Conservation (phyloP, 2,329 filamentous ascomycete genomes). For the Biscogniauxia marginata region DNA sequence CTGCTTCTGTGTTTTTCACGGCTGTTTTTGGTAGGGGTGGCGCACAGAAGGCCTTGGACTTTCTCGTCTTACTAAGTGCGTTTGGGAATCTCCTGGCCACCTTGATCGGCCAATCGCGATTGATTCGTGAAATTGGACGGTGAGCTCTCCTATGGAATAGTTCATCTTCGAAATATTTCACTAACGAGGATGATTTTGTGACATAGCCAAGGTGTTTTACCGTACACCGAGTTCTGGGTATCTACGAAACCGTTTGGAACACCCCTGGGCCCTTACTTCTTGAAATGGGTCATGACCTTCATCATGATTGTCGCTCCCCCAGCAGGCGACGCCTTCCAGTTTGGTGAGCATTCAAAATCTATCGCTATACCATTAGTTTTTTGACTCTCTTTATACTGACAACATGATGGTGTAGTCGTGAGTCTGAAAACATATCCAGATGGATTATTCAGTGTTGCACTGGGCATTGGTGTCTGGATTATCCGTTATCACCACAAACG, state of each 20-base stretch:
- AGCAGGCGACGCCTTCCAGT: slow-evolving; percentile 63
- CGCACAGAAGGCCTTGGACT: slow-evolving; percentile 52
- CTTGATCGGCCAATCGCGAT: slow-evolving; percentile 52
- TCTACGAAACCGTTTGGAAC: slow-evolving; percentile 63
- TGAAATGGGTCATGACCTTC: slow-evolving; percentile 56
- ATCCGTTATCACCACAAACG: slow-evolving; percentile 54
- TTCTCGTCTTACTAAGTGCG: slow-evolving; percentile 55
- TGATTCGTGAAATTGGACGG: slow-evolving; percentile 60
- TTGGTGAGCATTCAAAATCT: slow-evolving; percentile 38
- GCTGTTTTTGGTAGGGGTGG: slow-evolving; percentile 52
- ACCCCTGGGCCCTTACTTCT: slow-evolving; percentile 55
- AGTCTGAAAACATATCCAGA: slow-evolving; percentile 58
- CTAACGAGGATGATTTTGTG: background rate
- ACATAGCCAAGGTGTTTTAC: slow-evolving; percentile 57
- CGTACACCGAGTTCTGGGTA: slow-evolving; percentile 58
- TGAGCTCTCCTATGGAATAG: slow-evolving; percentile 18
- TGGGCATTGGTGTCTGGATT: slow-evolving; percentile 57
- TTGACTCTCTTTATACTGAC: slow-evolving; percentile 8
- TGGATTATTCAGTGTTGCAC: slow-evolving; percentile 55
- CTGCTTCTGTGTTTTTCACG: slow-evolving; percentile 57
- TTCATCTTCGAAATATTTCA: background rate
- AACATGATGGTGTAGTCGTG: slow-evolving; percentile 44
- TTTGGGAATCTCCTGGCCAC: slow-evolving; percentile 59
- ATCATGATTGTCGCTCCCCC: slow-evolving; percentile 61
- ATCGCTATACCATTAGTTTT: background rate